Evolutionary conservation across 2,329 filamentous ascomycete genomes (phyloP).

Genomic region (Pseudogymnoascus sp.): DNA sequence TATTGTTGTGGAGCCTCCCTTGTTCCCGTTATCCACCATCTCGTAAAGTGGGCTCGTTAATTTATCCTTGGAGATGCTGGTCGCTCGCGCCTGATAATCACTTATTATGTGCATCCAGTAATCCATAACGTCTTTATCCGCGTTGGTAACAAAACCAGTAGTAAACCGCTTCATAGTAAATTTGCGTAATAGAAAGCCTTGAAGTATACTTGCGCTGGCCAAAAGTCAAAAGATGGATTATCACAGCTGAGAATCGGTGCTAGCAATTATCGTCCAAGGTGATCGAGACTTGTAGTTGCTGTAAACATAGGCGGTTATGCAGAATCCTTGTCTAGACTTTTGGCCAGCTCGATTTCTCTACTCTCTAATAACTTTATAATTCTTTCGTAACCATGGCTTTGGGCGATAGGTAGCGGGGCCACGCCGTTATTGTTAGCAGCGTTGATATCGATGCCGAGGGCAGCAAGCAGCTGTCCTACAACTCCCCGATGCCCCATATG

Average conservation of each 20-base stretch:
- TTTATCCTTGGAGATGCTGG: neutral
- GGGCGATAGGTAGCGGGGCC: neutral
- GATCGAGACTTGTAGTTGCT: neutral
- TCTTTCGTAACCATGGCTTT: neutral
- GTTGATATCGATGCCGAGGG: neutral
- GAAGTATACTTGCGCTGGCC: neutral
- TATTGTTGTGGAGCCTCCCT: neutral
- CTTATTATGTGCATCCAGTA: neutral
- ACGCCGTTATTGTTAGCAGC: neutral
- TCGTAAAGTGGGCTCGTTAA: neutral
- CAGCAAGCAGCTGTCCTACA: neutral
- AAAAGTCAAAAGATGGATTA: neutral
- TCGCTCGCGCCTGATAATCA: neutral
- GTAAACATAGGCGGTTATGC: neutral
- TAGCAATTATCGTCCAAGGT: neutral
- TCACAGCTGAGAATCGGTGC: neutral
- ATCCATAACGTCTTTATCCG: neutral
- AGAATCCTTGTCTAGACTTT: neutral
- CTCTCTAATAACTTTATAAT: neutral
- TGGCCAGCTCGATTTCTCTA: too few relatives aligned
- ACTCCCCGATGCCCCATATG: neutral
- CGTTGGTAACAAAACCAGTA: neutral
- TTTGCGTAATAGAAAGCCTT: neutral
- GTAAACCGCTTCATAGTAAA: neutral
- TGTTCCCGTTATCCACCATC: neutral